Base-by-base conservation (phyloP, 768 basidiomycete genomes). In the Sarcomyxa edulis region DNA sequence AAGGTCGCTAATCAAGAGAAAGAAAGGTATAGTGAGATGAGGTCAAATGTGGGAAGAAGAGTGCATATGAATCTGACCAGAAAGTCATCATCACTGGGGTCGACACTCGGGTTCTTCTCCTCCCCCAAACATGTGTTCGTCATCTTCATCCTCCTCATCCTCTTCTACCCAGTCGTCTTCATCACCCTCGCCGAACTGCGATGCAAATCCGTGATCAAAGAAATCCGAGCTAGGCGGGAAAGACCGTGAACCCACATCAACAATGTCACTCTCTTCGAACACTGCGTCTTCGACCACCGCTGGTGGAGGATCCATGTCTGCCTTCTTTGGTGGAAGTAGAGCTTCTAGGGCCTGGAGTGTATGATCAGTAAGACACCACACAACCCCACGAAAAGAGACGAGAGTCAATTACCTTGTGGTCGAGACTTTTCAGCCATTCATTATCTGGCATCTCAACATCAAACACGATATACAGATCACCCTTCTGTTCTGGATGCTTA, bases 361-460 rank as follows among this genome's bases (percentile, higher is more conserved):
- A 11, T 23, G 6, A 33, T 16, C n/a, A 19, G 6, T 11, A 31
- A 12, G 26, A 23, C 28, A 31, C 23, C 18, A 19, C 32, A 30
- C n/a, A n/a, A n/a, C n/a, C n/a, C n/a, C n/a, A n/a, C n/a, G n/a
- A n/a, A n/a, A n/a, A n/a, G n/a, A n/a, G n/a, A n/a, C n/a, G n/a
- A n/a, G n/a, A n/a, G 9, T 19, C 32, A 24, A 37, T 45, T 45
- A 88, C 90, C 59, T 71, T 62, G 31, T 54, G 54, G 51, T 92
- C 81, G 20, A 84, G 64, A 3, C 65, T 71, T 47, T 64, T 69
- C 20, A 92, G 63, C 93, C 93, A 98, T 28, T 78, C 66, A 35
- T 73, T 68, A 41, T 70, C 68, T 9, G 94, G 94, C 89, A 94
- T 92, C 61, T 96, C 93, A 37, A 97, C 71, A 40, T 84, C 76